phyloP scores from a whole-genome alignment of 2,329 filamentous ascomycete genomes.

The Phoma sp. region DNA sequence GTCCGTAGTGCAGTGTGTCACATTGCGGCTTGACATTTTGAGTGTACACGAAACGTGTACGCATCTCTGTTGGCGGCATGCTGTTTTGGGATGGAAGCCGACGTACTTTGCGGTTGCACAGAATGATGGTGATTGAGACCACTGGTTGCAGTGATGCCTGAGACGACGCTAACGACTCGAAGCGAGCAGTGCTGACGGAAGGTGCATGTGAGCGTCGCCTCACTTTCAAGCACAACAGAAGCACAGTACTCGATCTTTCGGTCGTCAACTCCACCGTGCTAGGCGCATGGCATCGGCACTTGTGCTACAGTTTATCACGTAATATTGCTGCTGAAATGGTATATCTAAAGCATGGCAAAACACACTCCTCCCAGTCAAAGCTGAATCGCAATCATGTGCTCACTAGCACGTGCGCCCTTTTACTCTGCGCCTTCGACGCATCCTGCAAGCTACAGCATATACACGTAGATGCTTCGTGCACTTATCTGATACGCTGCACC shows the following conservation, averaged over 20 bases:
- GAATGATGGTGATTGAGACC: background rate
- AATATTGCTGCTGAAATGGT: conserved; percentile 16
- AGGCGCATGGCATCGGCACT: background rate
- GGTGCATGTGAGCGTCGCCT: conserved; percentile 18
- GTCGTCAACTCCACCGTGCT: background rate
- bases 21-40: background rate
- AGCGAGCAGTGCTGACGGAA: conserved; percentile 1
- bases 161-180: background rate
- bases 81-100: background rate
- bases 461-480: conserved; percentile 27
- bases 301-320: background rate
- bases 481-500: conserved; percentile 32
- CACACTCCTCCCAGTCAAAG: background rate
- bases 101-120: conserved; percentile 5
- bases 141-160: background rate
- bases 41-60: background rate
- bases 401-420: conserved; percentile 10
- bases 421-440: conserved; percentile 36
- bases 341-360: conserved; percentile 21
- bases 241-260: background rate
- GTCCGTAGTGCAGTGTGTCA: background rate
- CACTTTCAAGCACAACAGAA: conserved; percentile 18
- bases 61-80: background rate
- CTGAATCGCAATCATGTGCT: background rate
- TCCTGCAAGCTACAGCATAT: conserved; percentile 33